phyloP scores from a whole-genome alignment of 306 rosid genomes.

The Aeschynomene evenia region DNA sequence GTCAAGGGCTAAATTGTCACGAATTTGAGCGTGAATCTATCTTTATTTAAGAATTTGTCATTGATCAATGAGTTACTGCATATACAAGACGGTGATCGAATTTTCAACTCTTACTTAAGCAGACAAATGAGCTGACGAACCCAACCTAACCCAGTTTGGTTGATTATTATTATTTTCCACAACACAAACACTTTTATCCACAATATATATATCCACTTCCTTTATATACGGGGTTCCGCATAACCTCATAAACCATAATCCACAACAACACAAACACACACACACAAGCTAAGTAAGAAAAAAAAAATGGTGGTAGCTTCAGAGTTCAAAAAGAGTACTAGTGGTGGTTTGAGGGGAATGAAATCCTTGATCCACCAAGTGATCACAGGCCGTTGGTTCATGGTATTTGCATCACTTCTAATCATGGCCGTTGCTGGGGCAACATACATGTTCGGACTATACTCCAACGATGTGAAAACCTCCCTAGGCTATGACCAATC shows the following conservation, averaged over 20 bases:
- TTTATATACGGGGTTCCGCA: constrained; percentile 3
- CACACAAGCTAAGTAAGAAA: not conserved
- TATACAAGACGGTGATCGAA: too few relatives aligned
- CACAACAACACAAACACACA: not conserved
- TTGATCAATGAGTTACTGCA: too few relatives aligned
- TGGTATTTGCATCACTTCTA: constrained; percentile 62
- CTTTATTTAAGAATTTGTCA: too few relatives aligned
- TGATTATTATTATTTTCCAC: not conserved
- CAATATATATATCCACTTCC: not conserved
- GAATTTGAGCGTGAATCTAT: too few relatives aligned
- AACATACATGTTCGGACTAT: constrained; percentile 61
- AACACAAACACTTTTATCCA: not conserved
- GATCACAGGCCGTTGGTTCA: constrained; percentile 69
- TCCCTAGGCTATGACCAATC: constrained; percentile 72
- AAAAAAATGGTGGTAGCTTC: constrained; percentile 38
- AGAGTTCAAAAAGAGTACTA: not conserved
- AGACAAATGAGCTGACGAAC: too few relatives aligned
- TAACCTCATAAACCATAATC: not conserved
- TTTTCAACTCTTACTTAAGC: too few relatives aligned
- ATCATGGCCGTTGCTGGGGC: constrained; percentile 72
- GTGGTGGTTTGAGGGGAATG: constrained; percentile 24
- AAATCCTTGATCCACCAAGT: constrained; percentile 38
- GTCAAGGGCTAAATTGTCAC: too few relatives aligned
- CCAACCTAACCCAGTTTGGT: too few relatives aligned
- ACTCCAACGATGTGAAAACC: constrained; percentile 56